Percentiles rank a stretch among this genome's conserved stretches.
These are phyloP conservation scores for Claviceps sorghi DNA, from an alignment of 2,329 filamentous ascomycete species.

Conservation along the genomic window DNA sequence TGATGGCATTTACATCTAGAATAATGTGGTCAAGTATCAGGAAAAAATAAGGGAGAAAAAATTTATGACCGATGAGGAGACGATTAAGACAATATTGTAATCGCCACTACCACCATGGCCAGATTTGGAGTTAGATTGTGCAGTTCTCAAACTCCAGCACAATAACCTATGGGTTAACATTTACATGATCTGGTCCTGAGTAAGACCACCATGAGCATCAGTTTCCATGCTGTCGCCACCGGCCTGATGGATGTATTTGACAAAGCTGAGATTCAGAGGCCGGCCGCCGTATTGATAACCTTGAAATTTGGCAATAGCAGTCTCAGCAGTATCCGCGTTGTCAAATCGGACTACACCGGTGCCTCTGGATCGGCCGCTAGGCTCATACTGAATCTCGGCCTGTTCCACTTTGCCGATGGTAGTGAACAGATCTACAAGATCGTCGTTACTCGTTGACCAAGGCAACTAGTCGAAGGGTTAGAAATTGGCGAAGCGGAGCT, in stretches of 20 bases:
- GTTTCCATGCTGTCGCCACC: conserved; percentile 68
- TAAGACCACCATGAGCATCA: conserved; percentile 58
- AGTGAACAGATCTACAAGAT: conserved; percentile 88
- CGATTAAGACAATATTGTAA: neutral
- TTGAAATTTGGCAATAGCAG: conserved; percentile 91
- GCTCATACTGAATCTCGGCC: conserved; percentile 98
- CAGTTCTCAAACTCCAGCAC: neutral
- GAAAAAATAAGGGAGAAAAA: conserved; percentile 11
- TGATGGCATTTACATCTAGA: neutral
- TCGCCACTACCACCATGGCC: neutral
- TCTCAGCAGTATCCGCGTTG: conserved; percentile 68
- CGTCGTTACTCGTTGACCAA: conserved; percentile 98
- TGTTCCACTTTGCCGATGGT: conserved; percentile 97
- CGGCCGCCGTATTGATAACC: conserved; percentile 95
- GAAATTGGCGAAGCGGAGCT: neutral
- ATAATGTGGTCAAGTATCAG: conserved; percentile 25
- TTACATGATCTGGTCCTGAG: conserved; percentile 98
- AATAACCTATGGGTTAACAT: neutral
- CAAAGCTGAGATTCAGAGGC: conserved; percentile 81
- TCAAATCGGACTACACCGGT: conserved; percentile 96
- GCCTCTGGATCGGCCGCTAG: conserved; percentile 85
- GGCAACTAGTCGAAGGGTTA: conserved; percentile 50
- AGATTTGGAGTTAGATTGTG: neutral
- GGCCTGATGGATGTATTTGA: conserved; percentile 71
- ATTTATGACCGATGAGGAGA: neutral